Conservation (phyloP, 768 basidiomycete genomes). For the Gautieria morchelliformis region DNA sequence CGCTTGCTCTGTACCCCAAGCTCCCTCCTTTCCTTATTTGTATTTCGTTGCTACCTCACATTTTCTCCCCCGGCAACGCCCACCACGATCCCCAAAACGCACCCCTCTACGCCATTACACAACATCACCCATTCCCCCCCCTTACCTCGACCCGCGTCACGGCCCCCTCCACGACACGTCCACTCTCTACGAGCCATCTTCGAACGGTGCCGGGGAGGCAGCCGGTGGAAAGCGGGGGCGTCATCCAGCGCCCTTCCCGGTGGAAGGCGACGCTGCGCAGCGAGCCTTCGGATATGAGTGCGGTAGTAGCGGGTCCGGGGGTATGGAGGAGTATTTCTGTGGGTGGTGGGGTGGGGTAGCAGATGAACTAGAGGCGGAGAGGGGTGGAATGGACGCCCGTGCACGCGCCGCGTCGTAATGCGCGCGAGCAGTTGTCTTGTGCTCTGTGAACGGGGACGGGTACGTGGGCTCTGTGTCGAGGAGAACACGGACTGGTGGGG, state of each 20-base stretch:
- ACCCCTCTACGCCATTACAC: constrained; percentile 71
- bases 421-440: constrained; percentile 61
- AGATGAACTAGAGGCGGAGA: constrained; percentile 10
- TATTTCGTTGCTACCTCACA: no score
- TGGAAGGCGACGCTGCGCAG: constrained; percentile 66
- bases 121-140: constrained; percentile 56
- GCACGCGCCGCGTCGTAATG: constrained; percentile 56
- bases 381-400: constrained; percentile 32
- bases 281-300: constrained; percentile 51
- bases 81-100: constrained; percentile 34
- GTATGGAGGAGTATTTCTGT: constrained; percentile 58
- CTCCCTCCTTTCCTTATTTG: no score
- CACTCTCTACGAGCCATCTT: constrained; percentile 56
- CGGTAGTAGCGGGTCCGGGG: constrained; percentile 16
- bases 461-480: constrained; percentile 48
- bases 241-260: constrained; percentile 50
- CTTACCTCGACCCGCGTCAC: constrained; percentile 34
- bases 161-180: constrained; percentile 40
- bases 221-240: constrained; percentile 49
- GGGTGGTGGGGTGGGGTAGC: constrained; percentile 10
- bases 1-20: no score
- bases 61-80: not conserved
- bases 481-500: constrained; percentile 25
- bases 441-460: constrained; percentile 47
- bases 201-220: constrained; percentile 68